Percentiles rank a stretch among this genome's conserved stretches.
phyloP scores from a whole-genome alignment of 352 stramenopile species.

The Phytopythium litorale region DNA sequence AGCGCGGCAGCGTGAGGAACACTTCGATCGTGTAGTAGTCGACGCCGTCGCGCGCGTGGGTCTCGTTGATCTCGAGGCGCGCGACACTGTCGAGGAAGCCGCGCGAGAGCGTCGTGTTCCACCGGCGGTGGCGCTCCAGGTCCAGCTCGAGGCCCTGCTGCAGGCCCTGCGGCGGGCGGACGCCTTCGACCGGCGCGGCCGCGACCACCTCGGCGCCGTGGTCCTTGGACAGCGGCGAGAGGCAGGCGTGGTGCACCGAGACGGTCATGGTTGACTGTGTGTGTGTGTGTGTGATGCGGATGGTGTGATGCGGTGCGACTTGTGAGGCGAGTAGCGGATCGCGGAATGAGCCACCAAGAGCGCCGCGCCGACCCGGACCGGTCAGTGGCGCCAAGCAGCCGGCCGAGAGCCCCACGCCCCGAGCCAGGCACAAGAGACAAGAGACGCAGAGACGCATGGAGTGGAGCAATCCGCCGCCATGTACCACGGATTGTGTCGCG shows the following conservation, averaged over 20 bases:
- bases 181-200: slow-evolving; percentile 5
- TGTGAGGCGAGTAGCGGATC: background rate
- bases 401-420: background rate
- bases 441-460: background rate
- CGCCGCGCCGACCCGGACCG: too few relatives aligned
- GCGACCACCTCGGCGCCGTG: slow-evolving; percentile 23
- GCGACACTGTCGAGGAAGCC: slow-evolving; percentile 47
- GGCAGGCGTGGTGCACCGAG: slow-evolving; percentile 14
- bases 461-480: background rate
- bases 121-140: slow-evolving; percentile 33
- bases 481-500: slow-evolving; percentile 2
- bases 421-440: slow-evolving; percentile 2
- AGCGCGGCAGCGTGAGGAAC: slow-evolving; percentile 30
- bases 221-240: slow-evolving; percentile 21
- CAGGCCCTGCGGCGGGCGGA: slow-evolving; percentile 16
- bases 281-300: background rate
- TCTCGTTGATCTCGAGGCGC: slow-evolving; percentile 36
- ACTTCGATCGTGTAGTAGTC: slow-evolving; percentile 38
- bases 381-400: background rate
- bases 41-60: slow-evolving; percentile 16
- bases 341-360: background rate
- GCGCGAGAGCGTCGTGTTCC: slow-evolving; percentile 23
- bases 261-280: slow-evolving; percentile 2
- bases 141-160: slow-evolving; percentile 20
- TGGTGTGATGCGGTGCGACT: background rate